Evolutionary conservation across 805 yeast species (phyloP).

Genomic region (Ogataea degrootiae): DNA sequence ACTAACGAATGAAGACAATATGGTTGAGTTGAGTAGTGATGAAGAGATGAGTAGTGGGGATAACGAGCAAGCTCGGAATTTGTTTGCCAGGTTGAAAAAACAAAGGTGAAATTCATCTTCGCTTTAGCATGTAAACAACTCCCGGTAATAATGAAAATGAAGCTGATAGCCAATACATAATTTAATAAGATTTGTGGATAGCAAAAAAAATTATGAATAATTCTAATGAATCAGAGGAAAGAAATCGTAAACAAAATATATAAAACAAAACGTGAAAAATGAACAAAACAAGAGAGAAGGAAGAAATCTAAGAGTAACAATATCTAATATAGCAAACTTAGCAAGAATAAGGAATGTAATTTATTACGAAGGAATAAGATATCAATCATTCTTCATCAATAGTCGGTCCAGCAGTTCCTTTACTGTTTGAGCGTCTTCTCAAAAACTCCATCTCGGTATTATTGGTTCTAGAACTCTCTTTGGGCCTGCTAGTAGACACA

Average conservation of each 20-base stretch:
- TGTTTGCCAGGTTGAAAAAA: no score
- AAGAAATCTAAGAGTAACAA: background rate
- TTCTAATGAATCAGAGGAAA: background rate
- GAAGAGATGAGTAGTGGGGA: slow-evolving; percentile 2
- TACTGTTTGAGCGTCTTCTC: slow-evolving; percentile 1
- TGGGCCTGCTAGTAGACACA: background rate
- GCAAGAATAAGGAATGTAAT: background rate
- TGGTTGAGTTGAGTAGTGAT: slow-evolving; percentile 10
- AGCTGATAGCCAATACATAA: no score
- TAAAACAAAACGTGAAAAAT: background rate
- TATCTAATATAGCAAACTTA: background rate
- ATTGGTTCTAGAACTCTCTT: background rate
- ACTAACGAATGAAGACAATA: background rate
- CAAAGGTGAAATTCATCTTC: no score
- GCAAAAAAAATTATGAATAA: background rate
- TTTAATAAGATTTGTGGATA: no score
- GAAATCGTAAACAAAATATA: background rate
- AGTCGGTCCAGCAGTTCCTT: slow-evolving; percentile 5
- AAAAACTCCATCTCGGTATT: background rate
- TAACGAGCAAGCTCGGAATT: background rate
- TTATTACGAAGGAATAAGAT: background rate
- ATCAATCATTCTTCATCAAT: slow-evolving; percentile 10
- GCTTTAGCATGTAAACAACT: no score
- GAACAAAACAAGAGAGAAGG: background rate
- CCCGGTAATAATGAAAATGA: no score